Conservation (phyloP, 2,329 filamentous ascomycete genomes). For the Exophiala aquamarina region DNA sequence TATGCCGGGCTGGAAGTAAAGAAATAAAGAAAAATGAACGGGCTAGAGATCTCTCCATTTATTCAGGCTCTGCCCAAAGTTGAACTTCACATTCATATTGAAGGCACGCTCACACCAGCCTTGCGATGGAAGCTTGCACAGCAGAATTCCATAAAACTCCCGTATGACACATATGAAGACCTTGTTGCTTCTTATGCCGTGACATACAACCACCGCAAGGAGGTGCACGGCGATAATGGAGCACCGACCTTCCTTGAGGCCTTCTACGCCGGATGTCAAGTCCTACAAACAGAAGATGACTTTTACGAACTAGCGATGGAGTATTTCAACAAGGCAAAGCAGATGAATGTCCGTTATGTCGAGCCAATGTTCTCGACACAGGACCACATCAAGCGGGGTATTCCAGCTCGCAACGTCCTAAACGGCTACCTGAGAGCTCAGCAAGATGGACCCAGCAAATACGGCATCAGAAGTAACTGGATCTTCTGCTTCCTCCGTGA, state of each 20-base stretch:
- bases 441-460: conserved; percentile 28
- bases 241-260: conserved; percentile 33
- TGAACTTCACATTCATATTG: conserved; percentile 50
- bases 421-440: conserved; percentile 38
- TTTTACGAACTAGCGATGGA: conserved; percentile 46
- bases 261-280: conserved; percentile 35
- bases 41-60: conserved; percentile 30
- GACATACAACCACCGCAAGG: conserved; percentile 10
- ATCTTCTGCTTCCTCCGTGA: conserved; percentile 48
- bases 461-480: conserved; percentile 38
- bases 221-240: conserved; percentile 12
- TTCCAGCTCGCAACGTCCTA: conserved; percentile 34
- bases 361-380: conserved; percentile 48
- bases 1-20: no score
- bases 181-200: conserved; percentile 6
- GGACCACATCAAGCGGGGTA: conserved; percentile 41
- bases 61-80: conserved; percentile 43
- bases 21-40: no score
- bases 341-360: conserved; percentile 43
- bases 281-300: conserved; percentile 37
- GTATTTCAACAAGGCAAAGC: conserved; percentile 34
- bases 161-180: conserved; percentile 8
- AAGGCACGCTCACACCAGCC: conserved; percentile 28
- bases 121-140: conserved; percentile 17
- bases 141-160: conserved; percentile 24